phyloP scores from a whole-genome alignment of 768 basidiomycete species.

The Mycena amicta region DNA sequence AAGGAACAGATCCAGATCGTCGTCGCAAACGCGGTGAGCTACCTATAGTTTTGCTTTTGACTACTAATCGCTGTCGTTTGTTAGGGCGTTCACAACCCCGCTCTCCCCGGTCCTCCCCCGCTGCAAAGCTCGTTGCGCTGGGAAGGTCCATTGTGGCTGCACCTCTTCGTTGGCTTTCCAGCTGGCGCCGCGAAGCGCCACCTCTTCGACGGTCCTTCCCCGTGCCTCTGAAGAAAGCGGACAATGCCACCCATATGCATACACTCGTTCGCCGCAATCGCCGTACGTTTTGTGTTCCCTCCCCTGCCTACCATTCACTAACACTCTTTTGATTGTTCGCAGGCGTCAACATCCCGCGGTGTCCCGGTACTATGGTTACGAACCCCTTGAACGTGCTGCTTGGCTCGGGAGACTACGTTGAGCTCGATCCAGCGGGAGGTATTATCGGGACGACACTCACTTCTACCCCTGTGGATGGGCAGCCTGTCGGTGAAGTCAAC shows the following conservation, averaged over 20 bases:
- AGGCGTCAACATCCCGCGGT: neutral
- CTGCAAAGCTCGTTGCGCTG: neutral
- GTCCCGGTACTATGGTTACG: neutral
- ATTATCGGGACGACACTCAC: neutral
- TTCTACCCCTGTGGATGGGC: neutral
- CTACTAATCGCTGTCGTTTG: neutral
- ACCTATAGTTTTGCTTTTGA: neutral
- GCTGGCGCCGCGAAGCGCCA: neutral
- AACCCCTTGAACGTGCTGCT: neutral
- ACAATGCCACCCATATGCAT: neutral
- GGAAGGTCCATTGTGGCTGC: neutral
- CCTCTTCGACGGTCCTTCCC: neutral
- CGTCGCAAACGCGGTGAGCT: neutral
- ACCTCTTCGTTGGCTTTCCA: neutral
- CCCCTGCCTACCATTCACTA: neutral
- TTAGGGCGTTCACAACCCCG: neutral
- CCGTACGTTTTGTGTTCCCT: neutral
- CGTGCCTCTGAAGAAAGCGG: neutral
- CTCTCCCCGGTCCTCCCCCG: neutral
- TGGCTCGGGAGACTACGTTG: neutral
- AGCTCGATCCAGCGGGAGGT: neutral
- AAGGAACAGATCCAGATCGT: constrained; percentile 1
- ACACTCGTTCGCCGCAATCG: neutral
- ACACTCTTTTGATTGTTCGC: neutral
- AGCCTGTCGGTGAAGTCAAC: neutral